These are phyloP conservation scores for Primulina tabacum DNA, from an alignment of 257 asterid species.

Conservation along the genomic window DNA sequence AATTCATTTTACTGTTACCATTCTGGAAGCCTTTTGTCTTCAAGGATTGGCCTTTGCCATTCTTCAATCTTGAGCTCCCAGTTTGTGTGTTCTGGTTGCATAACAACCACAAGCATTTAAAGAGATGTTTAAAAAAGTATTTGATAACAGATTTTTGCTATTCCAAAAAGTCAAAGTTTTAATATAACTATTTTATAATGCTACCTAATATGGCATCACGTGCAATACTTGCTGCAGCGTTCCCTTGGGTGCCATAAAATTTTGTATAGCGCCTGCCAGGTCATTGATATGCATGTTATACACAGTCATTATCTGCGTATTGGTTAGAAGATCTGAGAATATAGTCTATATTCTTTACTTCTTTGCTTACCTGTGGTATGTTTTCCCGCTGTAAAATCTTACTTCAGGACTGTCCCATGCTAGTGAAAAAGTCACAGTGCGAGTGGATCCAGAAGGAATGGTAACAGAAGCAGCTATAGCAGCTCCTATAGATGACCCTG, in stretches of 20 bases:
- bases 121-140: not conserved
- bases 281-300: not conserved
- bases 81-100: constrained; percentile 29
- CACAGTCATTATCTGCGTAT: not conserved
- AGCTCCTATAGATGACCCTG: constrained; percentile 74
- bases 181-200: constrained; percentile 2
- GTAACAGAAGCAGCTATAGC: constrained; percentile 72
- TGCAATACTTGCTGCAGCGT: constrained; percentile 69
- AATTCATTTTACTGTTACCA: constrained; percentile 40
- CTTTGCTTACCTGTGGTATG: constrained; percentile 56
- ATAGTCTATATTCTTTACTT: not conserved
- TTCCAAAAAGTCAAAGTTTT: not conserved
- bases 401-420: constrained; percentile 88
- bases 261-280: constrained; percentile 65
- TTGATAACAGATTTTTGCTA: not conserved
- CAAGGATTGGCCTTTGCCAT: constrained; percentile 78
- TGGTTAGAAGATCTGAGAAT: constrained; percentile 5
- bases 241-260: constrained; percentile 59
- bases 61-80: constrained; percentile 75
- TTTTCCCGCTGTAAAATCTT: constrained; percentile 68
- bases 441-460: constrained; percentile 51
- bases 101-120: not conserved
- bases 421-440: constrained; percentile 58
- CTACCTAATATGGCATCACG: constrained; percentile 70
- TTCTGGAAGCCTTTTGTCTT: constrained; percentile 75